Base-by-base conservation (phyloP, 306 rosid species). In the Trichosanthes truncata region DNA sequence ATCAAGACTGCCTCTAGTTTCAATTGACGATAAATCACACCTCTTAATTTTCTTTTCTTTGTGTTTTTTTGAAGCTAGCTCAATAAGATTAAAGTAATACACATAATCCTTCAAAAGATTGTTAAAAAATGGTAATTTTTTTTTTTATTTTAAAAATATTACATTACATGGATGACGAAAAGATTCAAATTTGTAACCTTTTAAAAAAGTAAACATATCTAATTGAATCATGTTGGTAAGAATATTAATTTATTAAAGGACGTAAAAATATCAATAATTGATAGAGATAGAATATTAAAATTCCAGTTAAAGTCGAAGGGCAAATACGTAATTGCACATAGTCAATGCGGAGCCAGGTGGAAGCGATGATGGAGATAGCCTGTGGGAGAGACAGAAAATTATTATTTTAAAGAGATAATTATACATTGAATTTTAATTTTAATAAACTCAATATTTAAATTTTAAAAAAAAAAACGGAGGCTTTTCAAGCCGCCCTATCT, bases 401-500 rank as follows among this genome's bases (percentile, higher is more conserved):
- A 68, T 45, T 72, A 72, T 46, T 72, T 72, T 43, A 71, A n/a
- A 63, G n/a, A 21, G 5, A 71, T 9, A 71, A 21, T 41, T 69
- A 67, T 31, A 65, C 15, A 65, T 65, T 65, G 13, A 20, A 17
- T 15, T 15, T 17, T 15, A 62, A 11, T 62, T 29, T 61, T 1
- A 61, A 3, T 26, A 4, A 23, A 57, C 20, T 5, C 8, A 21
- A 21, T 8, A n/a, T n/a, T n/a, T 56, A 6, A 20, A 5, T 1
- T 11, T 60, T 10, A 7, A 35, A 18, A 7, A 8, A 7, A 3
- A 1, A 31, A 31, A 5, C 0, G 49, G 15, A 35, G 74, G 52
- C 74, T 9, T 38, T 71, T 45, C 57, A 71, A 48, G 78, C 78
- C 78, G 78, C 78, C 61, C 78, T 0, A 74, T 74, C 60, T 74